A percentile compares a stretch with the other conserved stretches of the same genome.
These are phyloP conservation scores for Ogataea parapolymorpha DNA, from an alignment of 805 yeast genomes.

Conservation along the genomic window DNA sequence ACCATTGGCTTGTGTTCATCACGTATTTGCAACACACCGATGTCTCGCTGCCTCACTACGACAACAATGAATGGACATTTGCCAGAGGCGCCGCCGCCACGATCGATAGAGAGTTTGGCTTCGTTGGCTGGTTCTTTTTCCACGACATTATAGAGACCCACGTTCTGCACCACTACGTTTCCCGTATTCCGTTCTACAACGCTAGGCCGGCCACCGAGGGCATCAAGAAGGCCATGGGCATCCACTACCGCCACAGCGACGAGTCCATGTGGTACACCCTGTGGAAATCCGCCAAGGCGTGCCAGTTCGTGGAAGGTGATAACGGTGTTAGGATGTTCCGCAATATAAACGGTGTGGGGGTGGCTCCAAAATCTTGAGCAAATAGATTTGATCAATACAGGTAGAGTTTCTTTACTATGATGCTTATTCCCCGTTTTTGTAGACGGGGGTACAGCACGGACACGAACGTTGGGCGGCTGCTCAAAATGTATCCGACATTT, in stretches of 20 bases:
- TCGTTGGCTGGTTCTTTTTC: conserved; percentile 72
- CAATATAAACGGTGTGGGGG: conserved; percentile 63
- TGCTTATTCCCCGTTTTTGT: neutral
- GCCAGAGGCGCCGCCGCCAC: conserved; percentile 91
- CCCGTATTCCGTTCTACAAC: conserved; percentile 84
- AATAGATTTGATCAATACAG: conserved; percentile 1
- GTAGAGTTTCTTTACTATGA: neutral
- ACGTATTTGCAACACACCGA: conserved; percentile 85
- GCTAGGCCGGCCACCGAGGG: conserved; percentile 79
- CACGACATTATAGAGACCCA: conserved; percentile 91
- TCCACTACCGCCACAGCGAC: conserved; percentile 61
- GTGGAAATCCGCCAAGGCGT: conserved; percentile 60
- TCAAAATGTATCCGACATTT: conserved; percentile 42
- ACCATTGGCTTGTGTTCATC: conserved; percentile 88
- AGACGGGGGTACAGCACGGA: conserved; percentile 1
- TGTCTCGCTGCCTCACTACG: conserved; percentile 76
- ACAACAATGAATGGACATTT: conserved; percentile 72
- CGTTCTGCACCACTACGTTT: conserved; percentile 79
- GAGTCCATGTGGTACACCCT: conserved; percentile 72
- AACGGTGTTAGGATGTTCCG: conserved; percentile 72
- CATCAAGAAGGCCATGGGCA: conserved; percentile 81
- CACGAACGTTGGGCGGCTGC: conserved; percentile 11
- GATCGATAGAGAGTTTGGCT: conserved; percentile 79
- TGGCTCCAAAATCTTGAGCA: conserved; percentile 20
- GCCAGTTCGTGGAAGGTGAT: conserved; percentile 74